Percentiles rank a stretch among this genome's conserved stretches.
These are phyloP conservation scores for Chlorella sp. DNA, from an alignment of 139 green algal genomes.

Conservation along the genomic window DNA sequence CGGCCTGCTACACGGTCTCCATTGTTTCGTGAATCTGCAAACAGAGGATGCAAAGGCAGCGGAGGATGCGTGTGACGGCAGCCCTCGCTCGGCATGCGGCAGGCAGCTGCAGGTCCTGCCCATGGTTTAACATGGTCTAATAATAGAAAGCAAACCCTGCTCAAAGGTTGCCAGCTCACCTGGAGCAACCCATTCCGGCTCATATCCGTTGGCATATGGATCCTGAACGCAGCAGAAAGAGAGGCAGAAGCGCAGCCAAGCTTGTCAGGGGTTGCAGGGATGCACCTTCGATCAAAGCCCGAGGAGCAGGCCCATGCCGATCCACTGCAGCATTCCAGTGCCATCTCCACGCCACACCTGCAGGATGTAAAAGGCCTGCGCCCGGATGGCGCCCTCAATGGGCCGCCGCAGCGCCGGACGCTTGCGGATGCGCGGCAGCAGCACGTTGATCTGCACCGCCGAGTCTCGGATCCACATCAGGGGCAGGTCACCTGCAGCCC, in stretches of 20 bases:
- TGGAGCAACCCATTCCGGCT: slow-evolving; percentile 40
- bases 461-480: slow-evolving; percentile 68
- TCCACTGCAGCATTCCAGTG: too few relatives aligned
- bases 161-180: slow-evolving; percentile 47
- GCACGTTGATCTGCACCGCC: slow-evolving; percentile 65
- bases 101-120: too few relatives aligned
- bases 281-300: too few relatives aligned
- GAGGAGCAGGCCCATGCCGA: too few relatives aligned
- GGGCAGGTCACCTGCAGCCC: slow-evolving; percentile 55
- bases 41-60: too few relatives aligned
- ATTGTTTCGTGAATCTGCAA: too few relatives aligned
- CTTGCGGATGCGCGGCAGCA: slow-evolving; percentile 55
- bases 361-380: slow-evolving; percentile 10
- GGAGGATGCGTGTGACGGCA: too few relatives aligned
- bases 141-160: background rate
- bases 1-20: slow-evolving; percentile 24
- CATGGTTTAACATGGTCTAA: too few relatives aligned
- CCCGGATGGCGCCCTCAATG: slow-evolving; percentile 53
- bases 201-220: slow-evolving; percentile 71
- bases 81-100: too few relatives aligned
- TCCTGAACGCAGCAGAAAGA: slow-evolving; percentile 71
- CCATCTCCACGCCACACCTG: background rate
- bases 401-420: slow-evolving; percentile 49
- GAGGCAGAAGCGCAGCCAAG: too few relatives aligned
- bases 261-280: too few relatives aligned